Percentiles rank a stretch among this genome's conserved stretches.
These are phyloP conservation scores for Pilatotrama ljubarskyi DNA, from an alignment of 768 basidiomycete species.

Conservation along the genomic window DNA sequence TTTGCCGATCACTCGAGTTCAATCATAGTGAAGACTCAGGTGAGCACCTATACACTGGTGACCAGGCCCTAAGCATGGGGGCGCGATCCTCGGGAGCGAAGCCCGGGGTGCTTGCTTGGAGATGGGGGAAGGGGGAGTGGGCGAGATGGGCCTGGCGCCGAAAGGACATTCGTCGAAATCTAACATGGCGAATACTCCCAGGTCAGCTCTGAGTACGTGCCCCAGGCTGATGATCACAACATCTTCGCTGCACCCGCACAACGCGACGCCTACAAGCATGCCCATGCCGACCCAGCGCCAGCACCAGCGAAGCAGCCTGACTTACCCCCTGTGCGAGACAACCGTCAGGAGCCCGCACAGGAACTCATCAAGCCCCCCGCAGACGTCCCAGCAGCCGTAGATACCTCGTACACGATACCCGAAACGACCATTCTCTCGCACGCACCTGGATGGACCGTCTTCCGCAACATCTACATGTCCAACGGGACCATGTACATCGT, in stretches of 20 bases:
- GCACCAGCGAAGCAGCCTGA: slow-evolving; percentile 1
- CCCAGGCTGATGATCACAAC: slow-evolving; percentile 4
- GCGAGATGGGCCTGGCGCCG: not conserved
- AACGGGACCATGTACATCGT: slow-evolving; percentile 80
- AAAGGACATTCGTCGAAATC: not conserved
- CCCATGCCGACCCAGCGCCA: not conserved
- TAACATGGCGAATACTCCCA: not conserved
- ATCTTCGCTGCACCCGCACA: slow-evolving; percentile 5
- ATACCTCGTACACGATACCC: slow-evolving; percentile 38
- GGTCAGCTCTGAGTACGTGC: slow-evolving; percentile 15
- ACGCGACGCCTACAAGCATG: slow-evolving; percentile 9
- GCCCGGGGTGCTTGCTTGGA: not conserved
- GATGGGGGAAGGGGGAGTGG: not conserved
- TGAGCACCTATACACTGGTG: slow-evolving; percentile 16
- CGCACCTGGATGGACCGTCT: slow-evolving; percentile 84
- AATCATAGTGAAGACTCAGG: slow-evolving; percentile 36
- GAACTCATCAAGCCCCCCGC: not conserved
- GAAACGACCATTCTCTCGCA: slow-evolving; percentile 61
- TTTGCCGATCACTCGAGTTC: slow-evolving; percentile 31
- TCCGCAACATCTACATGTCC: slow-evolving; percentile 80
- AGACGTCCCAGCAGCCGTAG: slow-evolving; percentile 5
- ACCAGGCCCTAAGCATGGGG: not conserved
- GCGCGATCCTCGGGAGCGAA: not conserved
- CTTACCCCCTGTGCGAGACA: slow-evolving; percentile 14
- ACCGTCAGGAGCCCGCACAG: slow-evolving; percentile 3